Conservation (phyloP, 2,329 filamentous ascomycete genomes). For the Colletotrichum musae region DNA sequence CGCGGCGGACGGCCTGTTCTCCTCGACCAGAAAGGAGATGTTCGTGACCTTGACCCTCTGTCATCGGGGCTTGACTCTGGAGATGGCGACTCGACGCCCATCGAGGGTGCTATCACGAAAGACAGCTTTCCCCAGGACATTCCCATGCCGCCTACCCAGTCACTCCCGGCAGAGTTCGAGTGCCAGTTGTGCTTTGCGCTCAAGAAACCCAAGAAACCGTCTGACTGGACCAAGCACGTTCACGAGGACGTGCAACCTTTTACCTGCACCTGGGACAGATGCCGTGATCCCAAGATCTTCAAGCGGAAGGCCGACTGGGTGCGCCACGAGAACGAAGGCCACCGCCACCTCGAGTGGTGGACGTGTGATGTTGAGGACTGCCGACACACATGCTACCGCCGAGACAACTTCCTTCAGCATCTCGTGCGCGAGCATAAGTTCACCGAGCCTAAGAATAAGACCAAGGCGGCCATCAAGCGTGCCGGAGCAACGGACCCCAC, state of each 20-base stretch:
- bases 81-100: slow-evolving; percentile 76
- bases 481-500: slow-evolving; percentile 73
- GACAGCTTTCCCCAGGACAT: slow-evolving; percentile 87
- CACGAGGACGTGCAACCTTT: slow-evolving; percentile 95
- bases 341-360: slow-evolving; percentile 94
- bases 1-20: slow-evolving; percentile 76
- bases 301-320: slow-evolving; percentile 98
- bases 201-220: slow-evolving; percentile 91
- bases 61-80: slow-evolving; percentile 60
- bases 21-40: slow-evolving; percentile 72
- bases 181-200: slow-evolving; percentile 88
- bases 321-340: slow-evolving; percentile 91
- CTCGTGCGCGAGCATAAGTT: slow-evolving; percentile 93
- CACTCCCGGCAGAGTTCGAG: slow-evolving; percentile 89
- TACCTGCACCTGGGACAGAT: slow-evolving; percentile 89
- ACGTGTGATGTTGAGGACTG: slow-evolving; percentile 86
- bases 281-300: slow-evolving; percentile 89
- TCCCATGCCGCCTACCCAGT: slow-evolving; percentile 82
- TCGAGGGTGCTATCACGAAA: slow-evolving; percentile 77
- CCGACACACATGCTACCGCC: slow-evolving; percentile 85
- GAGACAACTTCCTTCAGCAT: slow-evolving; percentile 94
- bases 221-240: slow-evolving; percentile 97
- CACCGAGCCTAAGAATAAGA: slow-evolving; percentile 84
- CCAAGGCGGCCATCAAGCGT: slow-evolving; percentile 76
- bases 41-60: slow-evolving; percentile 71